Percentiles rank a stretch among this genome's conserved stretches.
Conservation (phyloP, 306 rosid genomes). For the Malus domestica region DNA sequence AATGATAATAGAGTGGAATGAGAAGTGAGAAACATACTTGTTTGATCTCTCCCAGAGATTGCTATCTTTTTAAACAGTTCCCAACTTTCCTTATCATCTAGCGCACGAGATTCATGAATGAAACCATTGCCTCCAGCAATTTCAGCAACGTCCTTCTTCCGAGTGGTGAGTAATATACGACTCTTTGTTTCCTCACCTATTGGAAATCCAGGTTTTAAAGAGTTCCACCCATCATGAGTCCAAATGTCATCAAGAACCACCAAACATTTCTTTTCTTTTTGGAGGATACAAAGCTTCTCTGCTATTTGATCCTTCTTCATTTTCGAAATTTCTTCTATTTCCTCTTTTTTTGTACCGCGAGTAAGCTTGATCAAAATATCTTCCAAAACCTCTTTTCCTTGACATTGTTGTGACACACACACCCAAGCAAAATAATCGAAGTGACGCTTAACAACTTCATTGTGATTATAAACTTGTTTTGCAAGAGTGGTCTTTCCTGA, state of each 20-base stretch:
- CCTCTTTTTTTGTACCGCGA: constrained; percentile 11
- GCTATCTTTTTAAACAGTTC: constrained; percentile 4
- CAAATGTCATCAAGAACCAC: too few species aligned
- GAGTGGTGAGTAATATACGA: too few species aligned
- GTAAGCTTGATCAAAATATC: neutral
- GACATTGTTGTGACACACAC: constrained; percentile 1
- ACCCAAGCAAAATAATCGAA: constrained; percentile 12
- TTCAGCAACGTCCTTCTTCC: neutral
- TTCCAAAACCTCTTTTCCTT: neutral
- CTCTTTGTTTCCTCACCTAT: too few species aligned
- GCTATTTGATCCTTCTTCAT: too few species aligned
- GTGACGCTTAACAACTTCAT: neutral
- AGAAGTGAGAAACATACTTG: neutral
- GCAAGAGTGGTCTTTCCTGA: constrained; percentile 16
- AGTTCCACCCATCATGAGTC: too few species aligned
- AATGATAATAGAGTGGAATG: too few species aligned
- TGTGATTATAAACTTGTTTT: neutral
- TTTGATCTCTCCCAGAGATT: neutral
- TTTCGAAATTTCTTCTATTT: neutral
- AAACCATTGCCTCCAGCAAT: neutral
- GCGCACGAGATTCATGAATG: neutral
- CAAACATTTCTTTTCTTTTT: too few species aligned
- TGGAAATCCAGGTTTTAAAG: too few species aligned
- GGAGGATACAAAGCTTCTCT: too few species aligned
- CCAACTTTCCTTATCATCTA: constrained; percentile 1